Evolutionary conservation across 2,329 filamentous ascomycete genomes (phyloP).

Genomic region (Coniochaeta sp.): DNA sequence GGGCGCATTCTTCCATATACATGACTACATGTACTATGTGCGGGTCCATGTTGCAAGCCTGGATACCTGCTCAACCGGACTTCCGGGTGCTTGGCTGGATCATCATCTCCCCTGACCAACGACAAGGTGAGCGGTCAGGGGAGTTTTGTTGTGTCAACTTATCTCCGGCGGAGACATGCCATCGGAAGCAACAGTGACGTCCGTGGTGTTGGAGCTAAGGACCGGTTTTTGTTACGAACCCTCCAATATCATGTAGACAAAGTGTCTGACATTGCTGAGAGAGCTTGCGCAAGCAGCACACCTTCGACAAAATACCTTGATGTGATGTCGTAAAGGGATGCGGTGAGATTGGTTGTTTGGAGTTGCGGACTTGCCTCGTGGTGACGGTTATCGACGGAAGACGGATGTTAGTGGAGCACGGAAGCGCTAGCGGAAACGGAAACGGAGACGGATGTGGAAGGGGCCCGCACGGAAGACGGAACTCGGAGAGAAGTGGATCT

Average conservation of each 20-base stretch:
- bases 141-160: no score
- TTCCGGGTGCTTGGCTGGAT: not conserved
- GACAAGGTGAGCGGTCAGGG: no score
- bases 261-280: no score
- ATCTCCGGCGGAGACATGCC: no score
- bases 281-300: no score
- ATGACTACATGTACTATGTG: not conserved
- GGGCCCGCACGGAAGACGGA: constrained; percentile 1
- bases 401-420: constrained; percentile 8
- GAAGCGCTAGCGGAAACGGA: constrained; percentile 3
- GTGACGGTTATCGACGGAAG: constrained; percentile 7
- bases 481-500: not conserved
- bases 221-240: no score
- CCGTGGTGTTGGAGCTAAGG: no score
- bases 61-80: not conserved
- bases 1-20: not conserved
- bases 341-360: not conserved
- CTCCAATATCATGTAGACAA: no score
- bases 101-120: no score
- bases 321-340: not conserved
- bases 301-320: no score
- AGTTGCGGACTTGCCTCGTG: not conserved
- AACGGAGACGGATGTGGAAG: not conserved
- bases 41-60: no score
- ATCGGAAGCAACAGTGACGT: no score